Evolutionary conservation across 257 asterid species (phyloP), one percentile per base, ranked within the genome.

Genomic region (Fraxinus anomala): DNA sequence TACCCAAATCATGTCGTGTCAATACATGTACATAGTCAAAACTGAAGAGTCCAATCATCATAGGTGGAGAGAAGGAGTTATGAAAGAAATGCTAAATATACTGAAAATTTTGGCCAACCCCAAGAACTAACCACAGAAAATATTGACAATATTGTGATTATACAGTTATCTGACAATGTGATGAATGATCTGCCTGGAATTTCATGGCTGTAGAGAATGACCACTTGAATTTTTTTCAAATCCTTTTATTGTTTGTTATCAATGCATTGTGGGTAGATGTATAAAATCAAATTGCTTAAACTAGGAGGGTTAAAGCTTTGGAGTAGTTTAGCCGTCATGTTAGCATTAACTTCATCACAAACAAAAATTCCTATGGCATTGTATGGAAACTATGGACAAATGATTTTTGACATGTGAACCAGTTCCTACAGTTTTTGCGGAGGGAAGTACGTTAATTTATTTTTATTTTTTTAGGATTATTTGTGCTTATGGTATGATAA

Each of bases 241-340:
- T 61, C 16, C 68, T 23, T 61, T 61, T 23, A 61, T 61, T 23
- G 5, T 61, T 61, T 61, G 31, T 61, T 28, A n/a, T 21, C 68
- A 61, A 61, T 21, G 31, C 28, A 5, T 61, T 6, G 36, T 19
- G 31, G 31, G 14, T 61, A 14, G 68, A 7, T 23, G 3, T n/a
- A 49, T 42, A 42, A 42, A 42, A 42, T 42, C 5, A 54, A 54
- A 12, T 70, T 68, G 34, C 74, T 76, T n/a, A 74, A 39, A 56
- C 23, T 72, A 49, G 70, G 30, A 70, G 47, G 31, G 33, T 70
- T 30, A n/a, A 61, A 80, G 76, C 77, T 70, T 23, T 13, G 17
- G 33, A 67, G 75, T 34, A 79, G 76, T 69, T 28, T 23, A 63
- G 36, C 47, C 9, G 26, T 81, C 14, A 3, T 73, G 6, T 74